Conservation (phyloP, 192 early-diverging fungal genomes). For the Linnemannia elongata region DNA sequence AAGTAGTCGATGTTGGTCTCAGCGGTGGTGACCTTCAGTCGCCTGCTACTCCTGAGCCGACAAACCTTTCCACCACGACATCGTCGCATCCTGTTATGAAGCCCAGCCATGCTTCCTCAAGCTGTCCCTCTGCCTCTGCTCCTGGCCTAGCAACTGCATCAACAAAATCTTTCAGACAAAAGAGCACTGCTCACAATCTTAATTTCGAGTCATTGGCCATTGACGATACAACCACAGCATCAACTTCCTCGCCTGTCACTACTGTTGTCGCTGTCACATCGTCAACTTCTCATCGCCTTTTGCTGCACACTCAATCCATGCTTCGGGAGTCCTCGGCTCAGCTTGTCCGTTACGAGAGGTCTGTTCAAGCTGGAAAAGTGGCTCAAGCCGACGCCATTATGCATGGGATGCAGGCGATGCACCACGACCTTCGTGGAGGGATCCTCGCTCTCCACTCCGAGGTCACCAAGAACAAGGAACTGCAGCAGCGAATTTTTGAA, state of each 20-base stretch:
- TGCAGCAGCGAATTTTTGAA: conserved; percentile 12
- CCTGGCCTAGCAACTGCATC: neutral
- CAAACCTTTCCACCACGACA: too few relatives aligned
- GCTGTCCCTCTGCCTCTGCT: neutral
- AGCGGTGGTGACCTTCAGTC: too few relatives aligned
- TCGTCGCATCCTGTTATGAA: too few relatives aligned
- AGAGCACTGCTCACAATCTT: too few relatives aligned
- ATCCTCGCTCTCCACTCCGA: conserved; percentile 10
- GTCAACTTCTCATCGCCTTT: neutral
- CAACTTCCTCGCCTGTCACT: too few relatives aligned
- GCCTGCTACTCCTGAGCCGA: too few relatives aligned
- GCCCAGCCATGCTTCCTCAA: too few relatives aligned
- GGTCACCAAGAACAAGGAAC: conserved; percentile 24
- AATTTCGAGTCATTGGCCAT: too few relatives aligned
- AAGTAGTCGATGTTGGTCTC: neutral
- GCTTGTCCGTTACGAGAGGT: conserved; percentile 19
- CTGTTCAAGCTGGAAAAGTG: conserved; percentile 11
- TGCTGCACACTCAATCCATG: conserved; percentile 6
- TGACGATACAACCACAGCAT: too few relatives aligned
- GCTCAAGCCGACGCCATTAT: conserved; percentile 34
- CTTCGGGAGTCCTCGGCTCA: conserved; percentile 19
- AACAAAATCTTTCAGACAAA: too few relatives aligned
- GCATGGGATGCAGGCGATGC: conserved; percentile 18
- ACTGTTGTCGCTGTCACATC: neutral
- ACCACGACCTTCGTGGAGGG: neutral